A percentile compares a stretch with the other conserved stretches of the same genome.
Conservation (phyloP, 371 early-diverging fungal species). For the Mucor sp. region DNA sequence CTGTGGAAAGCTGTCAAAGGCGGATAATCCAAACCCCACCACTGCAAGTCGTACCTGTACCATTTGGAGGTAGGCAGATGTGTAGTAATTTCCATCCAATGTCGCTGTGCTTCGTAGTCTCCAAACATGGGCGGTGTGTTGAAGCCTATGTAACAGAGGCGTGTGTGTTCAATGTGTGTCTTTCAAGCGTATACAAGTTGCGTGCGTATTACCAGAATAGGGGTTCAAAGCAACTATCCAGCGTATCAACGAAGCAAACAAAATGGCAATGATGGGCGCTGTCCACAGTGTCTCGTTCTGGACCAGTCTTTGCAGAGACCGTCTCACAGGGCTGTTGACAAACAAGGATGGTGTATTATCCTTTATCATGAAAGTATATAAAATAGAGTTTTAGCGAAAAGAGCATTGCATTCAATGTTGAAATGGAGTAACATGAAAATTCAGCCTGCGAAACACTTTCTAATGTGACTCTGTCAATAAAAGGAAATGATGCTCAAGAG, state of each 20-base stretch:
- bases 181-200: background rate
- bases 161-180: background rate
- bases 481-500: too few species aligned
- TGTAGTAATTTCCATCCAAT: conserved; percentile 94
- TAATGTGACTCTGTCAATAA: background rate
- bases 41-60: conserved; percentile 86
- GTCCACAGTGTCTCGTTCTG: conserved; percentile 44
- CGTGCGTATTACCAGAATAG: conserved; percentile 72
- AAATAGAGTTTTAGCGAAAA: background rate
- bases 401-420: background rate
- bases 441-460: background rate
- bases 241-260: conserved; percentile 68
- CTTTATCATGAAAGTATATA: conserved; percentile 1
- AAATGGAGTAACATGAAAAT: background rate
- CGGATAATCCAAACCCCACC: conserved; percentile 98
- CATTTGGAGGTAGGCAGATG: conserved; percentile 79
- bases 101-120: conserved; percentile 97
- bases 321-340: conserved; percentile 22
- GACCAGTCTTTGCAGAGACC: conserved; percentile 18
- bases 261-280: conserved; percentile 39
- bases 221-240: conserved; percentile 73
- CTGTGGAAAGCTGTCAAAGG: conserved; percentile 93
- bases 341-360: conserved; percentile 22
- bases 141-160: conserved; percentile 22
- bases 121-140: conserved; percentile 81